Evolutionary conservation across 768 basidiomycete genomes (phyloP).

Genomic region (Suillus decipiens): DNA sequence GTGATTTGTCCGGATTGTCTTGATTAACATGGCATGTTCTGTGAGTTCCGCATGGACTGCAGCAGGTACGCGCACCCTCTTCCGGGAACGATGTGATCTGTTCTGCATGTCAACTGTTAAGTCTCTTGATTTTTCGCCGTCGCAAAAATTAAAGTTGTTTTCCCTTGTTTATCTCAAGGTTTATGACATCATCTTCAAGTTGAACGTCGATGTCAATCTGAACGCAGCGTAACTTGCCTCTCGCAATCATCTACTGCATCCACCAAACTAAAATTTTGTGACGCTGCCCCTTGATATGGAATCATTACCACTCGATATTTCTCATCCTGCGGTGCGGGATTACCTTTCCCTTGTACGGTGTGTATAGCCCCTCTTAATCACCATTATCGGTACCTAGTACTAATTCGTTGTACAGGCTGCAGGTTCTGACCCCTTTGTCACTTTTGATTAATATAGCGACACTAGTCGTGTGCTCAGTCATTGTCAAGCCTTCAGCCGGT

Average conservation of each 20-base stretch:
- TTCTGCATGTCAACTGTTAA: neutral
- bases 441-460: slow-evolving; percentile 79
- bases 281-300: slow-evolving; percentile 41
- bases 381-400: neutral
- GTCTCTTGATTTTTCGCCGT: neutral
- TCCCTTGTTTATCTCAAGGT: neutral
- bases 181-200: slow-evolving; percentile 8
- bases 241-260: neutral
- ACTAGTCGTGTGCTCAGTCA: slow-evolving; percentile 64
- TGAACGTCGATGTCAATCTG: neutral
- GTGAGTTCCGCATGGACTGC: slow-evolving; percentile 64
- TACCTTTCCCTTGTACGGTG: slow-evolving; percentile 66
- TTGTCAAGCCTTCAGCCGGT: slow-evolving; percentile 68
- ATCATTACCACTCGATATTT: slow-evolving; percentile 55
- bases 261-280: neutral
- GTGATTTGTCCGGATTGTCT: slow-evolving; percentile 58
- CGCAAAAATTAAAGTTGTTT: neutral
- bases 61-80: slow-evolving; percentile 49
- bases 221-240: neutral
- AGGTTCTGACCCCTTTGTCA: slow-evolving; percentile 85
- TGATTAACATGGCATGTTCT: slow-evolving; percentile 67
- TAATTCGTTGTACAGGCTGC: slow-evolving; percentile 48
- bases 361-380: slow-evolving; percentile 15
- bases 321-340: slow-evolving; percentile 62
- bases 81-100: slow-evolving; percentile 15